A percentile compares a stretch with the other conserved stretches of the same genome.
Evolutionary conservation across 345 rosid species (phyloP).

Genomic region (Eucalyptus coolabah): DNA sequence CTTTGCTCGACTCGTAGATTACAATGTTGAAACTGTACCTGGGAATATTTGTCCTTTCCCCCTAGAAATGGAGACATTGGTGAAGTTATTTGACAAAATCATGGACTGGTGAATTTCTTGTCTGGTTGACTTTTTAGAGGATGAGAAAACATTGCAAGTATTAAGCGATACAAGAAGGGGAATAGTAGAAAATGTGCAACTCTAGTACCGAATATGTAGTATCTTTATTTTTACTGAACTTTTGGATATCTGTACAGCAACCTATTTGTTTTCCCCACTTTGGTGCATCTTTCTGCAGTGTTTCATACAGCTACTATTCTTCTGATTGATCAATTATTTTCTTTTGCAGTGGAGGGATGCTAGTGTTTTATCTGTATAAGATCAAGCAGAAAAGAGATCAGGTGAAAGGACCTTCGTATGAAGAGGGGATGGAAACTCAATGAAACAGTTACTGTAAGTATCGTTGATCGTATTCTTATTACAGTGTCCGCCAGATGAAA

Average conservation of each 20-base stretch:
- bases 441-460: neutral
- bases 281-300: neutral
- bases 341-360: constrained; percentile 62
- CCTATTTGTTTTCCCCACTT: neutral
- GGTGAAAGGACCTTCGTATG: constrained; percentile 8
- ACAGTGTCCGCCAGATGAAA: neutral
- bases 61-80: neutral
- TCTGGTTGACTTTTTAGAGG: neutral
- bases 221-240: neutral
- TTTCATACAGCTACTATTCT: neutral
- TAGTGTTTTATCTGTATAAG: constrained; percentile 60
- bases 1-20: neutral
- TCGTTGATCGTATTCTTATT: neutral
- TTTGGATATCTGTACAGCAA: neutral
- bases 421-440: constrained; percentile 28
- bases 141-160: neutral
- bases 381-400: constrained; percentile 11
- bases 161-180: neutral
- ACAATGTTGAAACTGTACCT: neutral
- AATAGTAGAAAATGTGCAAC: neutral
- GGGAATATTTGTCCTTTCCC: neutral
- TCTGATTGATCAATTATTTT: neutral
- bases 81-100: neutral
- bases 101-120: neutral
- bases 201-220: neutral